Evolutionary conservation across 2,329 filamentous ascomycete species (phyloP), one percentile per base, ranked within the genome.

Genomic region (Talaromyces verruculosus): DNA sequence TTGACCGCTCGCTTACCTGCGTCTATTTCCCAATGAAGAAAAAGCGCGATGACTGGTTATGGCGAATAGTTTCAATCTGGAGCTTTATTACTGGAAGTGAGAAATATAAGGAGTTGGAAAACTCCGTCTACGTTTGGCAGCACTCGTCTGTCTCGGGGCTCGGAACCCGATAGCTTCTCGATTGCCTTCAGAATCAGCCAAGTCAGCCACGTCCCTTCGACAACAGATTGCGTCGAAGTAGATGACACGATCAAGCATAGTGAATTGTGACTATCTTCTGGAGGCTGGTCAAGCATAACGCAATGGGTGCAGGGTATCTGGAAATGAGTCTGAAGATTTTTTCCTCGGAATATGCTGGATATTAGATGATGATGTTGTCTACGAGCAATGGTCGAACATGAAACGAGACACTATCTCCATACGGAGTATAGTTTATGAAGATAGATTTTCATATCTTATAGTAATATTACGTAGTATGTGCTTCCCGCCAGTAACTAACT

Each of bases 71-170:
- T n/a, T 33, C 49, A n/a, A 33, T 53, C 17, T 53, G 49, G 49
- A 53, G 19, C 28, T 53, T 53, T 28, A 53, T 53, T 33, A 53
- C 49, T n/a, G 49, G 49, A 19, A 53, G 49, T n/a, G 49, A 33
- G 28, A 53, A 53, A n/a, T 53, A 53, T 8, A 53, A 53, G 49
- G 28, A 53, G 49, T n/a, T 53, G 28, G 49, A 53, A 30, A 53
- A 53, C 28, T 53, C 49, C 15, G 49, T 53, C 17, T 53, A 53
- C 49, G 49, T 53, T 53, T 5, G 28, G 49, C 49, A 53, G 49
- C 17, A 53, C 49, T 53, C 49, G 49, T 53, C 49, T 53, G 6
- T 53, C 49, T 33, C 49, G 49, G 49, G 49, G 49, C 8, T 53
- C 49, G 49, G 49, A 53, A 53, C 28, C 49, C 49, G 25, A 53